Evolutionary conservation across 1,284 basidiomycete genomes (phyloP).

Genomic region (Naganishia liquefaciens): DNA sequence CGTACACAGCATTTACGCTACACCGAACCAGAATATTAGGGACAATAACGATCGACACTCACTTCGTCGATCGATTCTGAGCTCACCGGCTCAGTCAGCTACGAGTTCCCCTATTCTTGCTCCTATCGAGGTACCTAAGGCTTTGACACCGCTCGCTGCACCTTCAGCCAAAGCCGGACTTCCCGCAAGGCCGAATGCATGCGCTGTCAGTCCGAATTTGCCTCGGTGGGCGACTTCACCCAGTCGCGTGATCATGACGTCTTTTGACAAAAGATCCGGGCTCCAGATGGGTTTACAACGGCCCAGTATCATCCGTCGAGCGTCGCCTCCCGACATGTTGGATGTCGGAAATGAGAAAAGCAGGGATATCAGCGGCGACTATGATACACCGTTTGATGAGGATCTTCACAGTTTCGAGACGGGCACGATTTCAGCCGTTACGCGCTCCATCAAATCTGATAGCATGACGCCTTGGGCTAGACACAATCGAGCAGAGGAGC

Average conservation of each 20-base stretch:
- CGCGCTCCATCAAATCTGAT: not conserved
- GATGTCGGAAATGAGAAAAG: too few relatives aligned
- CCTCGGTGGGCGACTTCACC: constrained; percentile 20
- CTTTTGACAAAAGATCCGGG: not conserved
- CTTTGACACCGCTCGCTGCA: constrained; percentile 4
- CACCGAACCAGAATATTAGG: too few relatives aligned
- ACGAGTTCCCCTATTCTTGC: not conserved
- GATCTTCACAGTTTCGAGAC: not conserved
- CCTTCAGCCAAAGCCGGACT: constrained; percentile 1
- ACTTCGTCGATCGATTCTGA: not conserved
- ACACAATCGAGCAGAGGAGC: not conserved
- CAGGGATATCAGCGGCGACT: too few relatives aligned
- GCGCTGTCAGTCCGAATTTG: constrained; percentile 11
- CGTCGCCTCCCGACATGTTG: not conserved
- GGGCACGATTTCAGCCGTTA: not conserved
- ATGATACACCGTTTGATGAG: not conserved
- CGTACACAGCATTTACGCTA: not conserved
- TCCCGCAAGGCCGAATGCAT: not conserved
- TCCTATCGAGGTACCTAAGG: constrained; percentile 1
- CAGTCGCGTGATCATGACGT: not conserved
- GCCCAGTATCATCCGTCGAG: constrained; percentile 6
- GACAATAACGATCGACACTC: not conserved
- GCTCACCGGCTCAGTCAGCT: not conserved
- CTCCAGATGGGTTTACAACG: not conserved
- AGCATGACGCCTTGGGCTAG: constrained; percentile 17